Evolutionary conservation across 768 basidiomycete genomes (phyloP), one percentile per base, ranked within the genome.

Genomic region (Lentinus tigrinus): DNA sequence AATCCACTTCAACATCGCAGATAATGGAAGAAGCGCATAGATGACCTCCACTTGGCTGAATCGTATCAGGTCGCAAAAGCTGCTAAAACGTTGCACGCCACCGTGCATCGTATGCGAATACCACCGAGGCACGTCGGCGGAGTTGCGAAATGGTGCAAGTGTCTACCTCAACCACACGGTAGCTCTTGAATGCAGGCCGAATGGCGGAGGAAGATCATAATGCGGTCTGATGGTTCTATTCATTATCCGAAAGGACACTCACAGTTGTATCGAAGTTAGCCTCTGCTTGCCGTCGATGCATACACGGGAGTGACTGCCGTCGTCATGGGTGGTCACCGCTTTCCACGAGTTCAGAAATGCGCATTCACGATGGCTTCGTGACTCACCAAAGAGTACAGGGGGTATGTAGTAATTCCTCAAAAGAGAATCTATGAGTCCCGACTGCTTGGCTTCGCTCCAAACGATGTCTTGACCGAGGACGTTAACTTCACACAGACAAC

Each of bases 201-300:
- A 38, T 38, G 9, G 38, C 19, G 11, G 31, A 11, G 21, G 50
- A 37, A 13, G 50, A 24, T 42, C n/a, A n/a, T n/a, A n/a, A n/a
- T n/a, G n/a, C n/a, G n/a, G n/a, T n/a, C n/a, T n/a, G n/a, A n/a
- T n/a, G n/a, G n/a, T n/a, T n/a, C 8, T 19, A 13, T 6, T 3
- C 13, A 10, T 27, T 6, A 27, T 36, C 40, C 31, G 21, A 8
- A 42, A 44, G 10, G 21, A 42, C 21, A 53, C 55, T 55, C 37
- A 88, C 87, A 78, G 76, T 60, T 78, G 75, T 26, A 89, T 81
- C 0, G 87, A 87, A 0, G 88, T 87, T 58, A 89, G 67, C 31
- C 88, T 76, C 61, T 89, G 87, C 66, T 89, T 89, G n/a, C 87
- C 87, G 60, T 89, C 88, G 14, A 88, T 86, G 58, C 87, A 88